Percentiles rank a stretch among this genome's conserved stretches.
Evolutionary conservation across 2,329 filamentous ascomycete species (phyloP).

Genomic region (Trichophyton benhamiae): DNA sequence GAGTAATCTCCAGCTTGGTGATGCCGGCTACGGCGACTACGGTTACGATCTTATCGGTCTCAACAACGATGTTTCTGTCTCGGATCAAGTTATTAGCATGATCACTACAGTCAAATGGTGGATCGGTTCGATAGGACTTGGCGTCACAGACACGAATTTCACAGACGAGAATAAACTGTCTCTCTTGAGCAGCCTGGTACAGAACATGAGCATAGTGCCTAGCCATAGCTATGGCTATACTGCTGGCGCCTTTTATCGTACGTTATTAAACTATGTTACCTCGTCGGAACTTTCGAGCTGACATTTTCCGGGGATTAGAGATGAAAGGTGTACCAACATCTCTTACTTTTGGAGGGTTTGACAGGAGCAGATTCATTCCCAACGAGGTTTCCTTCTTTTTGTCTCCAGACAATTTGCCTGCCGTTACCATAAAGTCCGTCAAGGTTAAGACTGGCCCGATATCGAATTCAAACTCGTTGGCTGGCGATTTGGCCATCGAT

Average conservation of each 20-base stretch:
- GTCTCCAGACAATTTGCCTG: constrained; percentile 20
- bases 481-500: constrained; percentile 8
- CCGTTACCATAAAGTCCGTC: constrained; percentile 22
- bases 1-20: constrained; percentile 14
- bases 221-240: constrained; percentile 26
- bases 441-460: constrained; percentile 14
- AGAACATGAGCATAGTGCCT: constrained; percentile 19
- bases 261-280: constrained; percentile 2
- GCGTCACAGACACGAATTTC: constrained; percentile 20
- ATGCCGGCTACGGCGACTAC: constrained; percentile 22
- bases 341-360: constrained; percentile 23
- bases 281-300: neutral
- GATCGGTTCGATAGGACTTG: constrained; percentile 24
- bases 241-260: constrained; percentile 22
- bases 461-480: constrained; percentile 4
- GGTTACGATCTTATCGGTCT: constrained; percentile 25
- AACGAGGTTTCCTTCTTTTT: constrained; percentile 21
- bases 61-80: constrained; percentile 16
- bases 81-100: constrained; percentile 23
- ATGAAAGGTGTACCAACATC: constrained; percentile 22
- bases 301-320: constrained; percentile 10
- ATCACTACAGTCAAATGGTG: constrained; percentile 23
- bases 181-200: constrained; percentile 19
- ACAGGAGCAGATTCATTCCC: constrained; percentile 20
- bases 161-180: constrained; percentile 16